phyloP scores from a whole-genome alignment of 257 asterid genomes.

The Fraxinus excelsior region DNA sequence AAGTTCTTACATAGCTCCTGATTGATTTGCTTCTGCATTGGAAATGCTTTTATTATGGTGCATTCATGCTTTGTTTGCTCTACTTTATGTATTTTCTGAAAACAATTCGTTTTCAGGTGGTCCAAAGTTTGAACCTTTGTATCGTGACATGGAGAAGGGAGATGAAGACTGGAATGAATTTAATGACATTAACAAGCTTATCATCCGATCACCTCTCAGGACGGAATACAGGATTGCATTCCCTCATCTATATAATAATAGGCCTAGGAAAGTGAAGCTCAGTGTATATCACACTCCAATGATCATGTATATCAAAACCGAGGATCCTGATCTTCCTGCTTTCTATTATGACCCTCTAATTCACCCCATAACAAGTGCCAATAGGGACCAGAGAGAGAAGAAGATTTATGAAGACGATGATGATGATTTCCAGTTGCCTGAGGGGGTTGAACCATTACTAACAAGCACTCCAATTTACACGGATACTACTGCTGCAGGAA shows the following conservation, averaged over 20 bases:
- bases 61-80: not conserved
- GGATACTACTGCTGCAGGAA: conserved; percentile 97
- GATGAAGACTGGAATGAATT: conserved; percentile 99
- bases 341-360: conserved; percentile 93
- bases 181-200: conserved; percentile 93
- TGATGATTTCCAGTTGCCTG: conserved; percentile 85
- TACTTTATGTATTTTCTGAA: conserved; percentile 10
- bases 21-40: not conserved
- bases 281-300: conserved; percentile 91
- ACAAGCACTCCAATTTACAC: conserved; percentile 70
- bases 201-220: conserved; percentile 95
- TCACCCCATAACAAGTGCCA: conserved; percentile 83
- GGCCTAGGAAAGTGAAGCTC: conserved; percentile 95
- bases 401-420: conserved; percentile 75
- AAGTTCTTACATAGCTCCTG: not conserved
- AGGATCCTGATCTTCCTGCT: conserved; percentile 99
- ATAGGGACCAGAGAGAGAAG: conserved; percentile 77
- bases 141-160: conserved; percentile 99
- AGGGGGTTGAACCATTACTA: conserved; percentile 83
- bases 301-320: conserved; percentile 97
- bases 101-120: conserved; percentile 64
- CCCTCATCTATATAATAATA: conserved; percentile 91
- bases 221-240: conserved; percentile 98
- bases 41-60: not conserved
- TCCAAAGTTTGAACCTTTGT: conserved; percentile 96